Conservation (phyloP, 163 green algal genomes). For the Chlorella variabilis region DNA sequence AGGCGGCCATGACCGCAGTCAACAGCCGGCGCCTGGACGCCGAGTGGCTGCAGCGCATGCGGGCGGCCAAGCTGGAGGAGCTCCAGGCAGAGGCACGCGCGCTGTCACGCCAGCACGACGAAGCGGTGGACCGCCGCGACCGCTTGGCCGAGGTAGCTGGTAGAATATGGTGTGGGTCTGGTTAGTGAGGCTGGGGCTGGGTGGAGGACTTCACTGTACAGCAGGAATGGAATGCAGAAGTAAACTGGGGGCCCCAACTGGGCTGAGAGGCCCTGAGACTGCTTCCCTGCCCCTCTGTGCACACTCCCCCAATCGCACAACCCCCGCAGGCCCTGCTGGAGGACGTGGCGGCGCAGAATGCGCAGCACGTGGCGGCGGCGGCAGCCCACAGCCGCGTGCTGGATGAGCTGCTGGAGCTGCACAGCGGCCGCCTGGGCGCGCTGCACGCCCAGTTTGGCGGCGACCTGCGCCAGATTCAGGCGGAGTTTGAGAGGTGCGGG, state of each 20-base stretch:
- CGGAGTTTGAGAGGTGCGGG: constrained; percentile 30
- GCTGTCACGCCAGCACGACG: constrained; percentile 18
- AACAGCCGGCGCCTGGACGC: constrained; percentile 17
- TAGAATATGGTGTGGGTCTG: too few species aligned
- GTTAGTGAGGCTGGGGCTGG: too few species aligned
- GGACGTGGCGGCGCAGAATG: constrained; percentile 8
- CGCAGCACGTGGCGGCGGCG: background rate
- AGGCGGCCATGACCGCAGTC: constrained; percentile 2
- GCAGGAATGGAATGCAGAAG: too few species aligned
- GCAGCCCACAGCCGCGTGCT: constrained; percentile 21
- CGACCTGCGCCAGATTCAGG: constrained; percentile 14
- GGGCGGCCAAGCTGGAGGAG: constrained; percentile 29
- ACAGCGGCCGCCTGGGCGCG: background rate
- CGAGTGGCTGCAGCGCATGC: constrained; percentile 44
- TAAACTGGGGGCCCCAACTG: too few species aligned
- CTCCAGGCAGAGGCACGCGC: constrained; percentile 12
- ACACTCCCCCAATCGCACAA: too few species aligned
- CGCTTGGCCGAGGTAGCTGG: constrained; percentile 18
- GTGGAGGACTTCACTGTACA: background rate
- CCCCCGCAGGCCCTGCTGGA: constrained; percentile 15
- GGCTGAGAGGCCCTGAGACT: too few species aligned
- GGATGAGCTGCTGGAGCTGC: constrained; percentile 24
- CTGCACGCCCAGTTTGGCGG: background rate
- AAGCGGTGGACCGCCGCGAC: constrained; percentile 20
- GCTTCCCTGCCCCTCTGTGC: too few species aligned